phyloP scores from a whole-genome alignment of 1,284 basidiomycete genomes.

The Termitomyces sp. region DNA sequence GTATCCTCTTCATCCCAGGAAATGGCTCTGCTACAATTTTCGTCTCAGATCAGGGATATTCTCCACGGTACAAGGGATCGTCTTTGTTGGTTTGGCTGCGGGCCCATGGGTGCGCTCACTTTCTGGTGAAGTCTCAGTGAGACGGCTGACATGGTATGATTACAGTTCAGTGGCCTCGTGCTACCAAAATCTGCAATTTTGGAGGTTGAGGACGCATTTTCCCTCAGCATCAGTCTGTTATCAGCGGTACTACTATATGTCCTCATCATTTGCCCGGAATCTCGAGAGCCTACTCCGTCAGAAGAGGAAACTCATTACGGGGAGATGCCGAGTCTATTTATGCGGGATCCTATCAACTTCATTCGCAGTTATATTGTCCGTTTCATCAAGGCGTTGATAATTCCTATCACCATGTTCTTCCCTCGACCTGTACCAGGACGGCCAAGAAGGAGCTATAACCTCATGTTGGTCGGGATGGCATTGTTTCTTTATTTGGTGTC shows the following conservation, averaged over 20 bases:
- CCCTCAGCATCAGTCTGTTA: conserved; percentile 34
- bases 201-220: conserved; percentile 35
- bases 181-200: conserved; percentile 24
- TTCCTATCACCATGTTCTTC: conserved; percentile 45
- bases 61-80: conserved; percentile 47
- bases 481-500: conserved; percentile 48
- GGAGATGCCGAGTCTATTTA: conserved; percentile 19
- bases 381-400: conserved; percentile 32
- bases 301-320: conserved; percentile 14
- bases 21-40: background rate
- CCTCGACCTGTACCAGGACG: conserved; percentile 33
- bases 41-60: conserved; percentile 42
- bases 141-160: conserved; percentile 9
- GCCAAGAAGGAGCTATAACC: conserved; percentile 38
- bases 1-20: conserved; percentile 1
- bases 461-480: conserved; percentile 40
- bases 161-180: conserved; percentile 30
- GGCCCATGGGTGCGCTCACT: conserved; percentile 42
- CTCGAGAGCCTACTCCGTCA: conserved; percentile 25
- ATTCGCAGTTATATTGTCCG: conserved; percentile 21
- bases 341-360: conserved; percentile 22
- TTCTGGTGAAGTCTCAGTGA: background rate
- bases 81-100: conserved; percentile 43
- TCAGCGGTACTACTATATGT: conserved; percentile 36
- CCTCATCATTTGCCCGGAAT: conserved; percentile 44